Evolutionary conservation across 768 basidiomycete genomes (phyloP).

Genomic region (Pleurotus eryngii): DNA sequence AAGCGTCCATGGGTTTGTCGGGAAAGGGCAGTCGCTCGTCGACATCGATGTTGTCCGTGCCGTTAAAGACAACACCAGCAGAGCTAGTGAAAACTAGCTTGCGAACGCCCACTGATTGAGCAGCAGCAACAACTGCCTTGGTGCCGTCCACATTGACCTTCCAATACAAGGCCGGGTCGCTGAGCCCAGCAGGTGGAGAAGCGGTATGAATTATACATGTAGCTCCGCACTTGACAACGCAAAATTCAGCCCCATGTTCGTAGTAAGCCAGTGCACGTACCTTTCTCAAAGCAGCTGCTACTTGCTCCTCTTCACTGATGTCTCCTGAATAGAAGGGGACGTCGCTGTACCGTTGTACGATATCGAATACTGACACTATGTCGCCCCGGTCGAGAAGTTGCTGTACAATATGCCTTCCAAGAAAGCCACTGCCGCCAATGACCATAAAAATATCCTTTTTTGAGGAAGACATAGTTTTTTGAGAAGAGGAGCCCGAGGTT

Average conservation of each 20-base stretch:
- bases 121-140: constrained; percentile 78
- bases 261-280: constrained; percentile 33
- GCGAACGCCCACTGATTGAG: constrained; percentile 63
- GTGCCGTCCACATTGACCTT: constrained; percentile 96
- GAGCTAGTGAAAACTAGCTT: constrained; percentile 96
- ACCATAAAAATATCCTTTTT: constrained; percentile 76
- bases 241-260: neutral
- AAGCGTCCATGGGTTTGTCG: constrained; percentile 76
- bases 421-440: constrained; percentile 91
- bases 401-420: constrained; percentile 89
- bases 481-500: constrained; percentile 1
- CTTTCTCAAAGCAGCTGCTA: constrained; percentile 71
- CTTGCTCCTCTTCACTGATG: constrained; percentile 73
- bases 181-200: constrained; percentile 66
- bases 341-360: constrained; percentile 87
- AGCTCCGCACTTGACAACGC: constrained; percentile 41
- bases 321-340: constrained; percentile 88
- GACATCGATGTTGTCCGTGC: constrained; percentile 72
- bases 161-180: constrained; percentile 71
- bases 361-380: constrained; percentile 83
- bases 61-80: constrained; percentile 87
- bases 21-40: constrained; percentile 86
- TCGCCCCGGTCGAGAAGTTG: constrained; percentile 77
- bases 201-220: constrained; percentile 97
- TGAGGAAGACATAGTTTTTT: constrained; percentile 3